A percentile compares a stretch with the other conserved stretches of the same genome.
Evolutionary conservation across 139 green algal genomes (phyloP).

Genomic region (Deuterostichococcus epilithicus): DNA sequence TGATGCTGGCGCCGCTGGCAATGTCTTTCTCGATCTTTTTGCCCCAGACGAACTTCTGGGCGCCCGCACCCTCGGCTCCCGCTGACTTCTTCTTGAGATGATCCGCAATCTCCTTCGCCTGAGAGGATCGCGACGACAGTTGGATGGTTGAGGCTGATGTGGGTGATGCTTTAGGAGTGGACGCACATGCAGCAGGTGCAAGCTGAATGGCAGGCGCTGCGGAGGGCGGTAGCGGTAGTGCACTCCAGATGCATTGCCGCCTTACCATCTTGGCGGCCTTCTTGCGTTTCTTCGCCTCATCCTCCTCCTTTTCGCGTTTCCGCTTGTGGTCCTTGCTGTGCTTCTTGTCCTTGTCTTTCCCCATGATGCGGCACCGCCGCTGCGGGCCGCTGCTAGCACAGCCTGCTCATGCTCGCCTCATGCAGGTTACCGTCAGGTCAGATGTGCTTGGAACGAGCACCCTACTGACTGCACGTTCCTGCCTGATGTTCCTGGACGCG

Average conservation of each 20-base stretch:
- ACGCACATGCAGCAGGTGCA: not conserved
- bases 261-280: not conserved
- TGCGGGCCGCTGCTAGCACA: too few species aligned
- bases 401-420: too few species aligned
- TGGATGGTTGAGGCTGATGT: too few species aligned
- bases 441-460: too few species aligned
- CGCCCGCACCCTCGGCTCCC: conserved; percentile 52
- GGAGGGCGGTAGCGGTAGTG: too few species aligned
- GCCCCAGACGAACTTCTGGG: conserved; percentile 82
- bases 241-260: not conserved
- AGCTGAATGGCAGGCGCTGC: not conserved
- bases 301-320: not conserved
- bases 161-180: too few species aligned
- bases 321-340: not conserved
- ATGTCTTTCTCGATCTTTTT: conserved; percentile 93
- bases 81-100: conserved; percentile 55
- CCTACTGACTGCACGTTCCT: too few species aligned
- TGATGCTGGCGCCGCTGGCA: conserved; percentile 41
- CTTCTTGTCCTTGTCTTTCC: not conserved
- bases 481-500: too few species aligned
- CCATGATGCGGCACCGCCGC: not conserved
- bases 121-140: too few species aligned
- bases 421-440: too few species aligned
- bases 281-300: not conserved
- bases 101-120: conserved; percentile 55